Evolutionary conservation across 1,139 yeast species (phyloP).

Genomic region (Diutina pseudorugosa): DNA sequence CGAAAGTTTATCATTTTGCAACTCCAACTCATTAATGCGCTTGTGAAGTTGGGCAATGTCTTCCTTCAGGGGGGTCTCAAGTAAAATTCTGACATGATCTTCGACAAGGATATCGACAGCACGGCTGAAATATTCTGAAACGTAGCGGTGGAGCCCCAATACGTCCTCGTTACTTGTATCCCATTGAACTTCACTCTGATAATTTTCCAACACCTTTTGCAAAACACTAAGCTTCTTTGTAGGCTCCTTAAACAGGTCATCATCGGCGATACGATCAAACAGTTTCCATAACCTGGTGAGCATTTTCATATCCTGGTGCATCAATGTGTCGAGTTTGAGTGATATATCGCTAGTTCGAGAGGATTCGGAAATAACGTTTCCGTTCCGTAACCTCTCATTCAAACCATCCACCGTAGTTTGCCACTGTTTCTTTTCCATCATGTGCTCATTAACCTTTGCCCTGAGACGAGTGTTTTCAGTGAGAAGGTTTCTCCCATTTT

Average conservation of each 20-base stretch:
- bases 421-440: constrained; percentile 24
- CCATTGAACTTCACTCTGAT: constrained; percentile 3
- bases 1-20: constrained; percentile 13
- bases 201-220: constrained; percentile 9
- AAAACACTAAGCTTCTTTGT: constrained; percentile 35
- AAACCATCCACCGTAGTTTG: constrained; percentile 20
- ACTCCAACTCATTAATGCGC: constrained; percentile 20
- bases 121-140: constrained; percentile 44
- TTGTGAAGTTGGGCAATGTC: constrained; percentile 17
- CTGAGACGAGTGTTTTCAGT: constrained; percentile 38
- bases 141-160: constrained; percentile 38
- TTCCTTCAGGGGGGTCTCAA: constrained; percentile 12
- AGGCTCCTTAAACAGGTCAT: constrained; percentile 45
- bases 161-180: constrained; percentile 9
- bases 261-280: constrained; percentile 46
- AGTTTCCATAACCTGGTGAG: constrained; percentile 32
- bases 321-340: constrained; percentile 23
- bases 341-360: constrained; percentile 14
- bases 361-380: background rate
- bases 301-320: constrained; percentile 24
- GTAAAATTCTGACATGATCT: constrained; percentile 39
- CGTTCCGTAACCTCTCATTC: constrained; percentile 14
- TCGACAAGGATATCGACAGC: constrained; percentile 47
- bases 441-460: constrained; percentile 26
- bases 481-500: constrained; percentile 34